Evolutionary conservation across 2,329 filamentous ascomycete genomes (phyloP), one percentile per base, ranked within the genome.

Genomic region (Sporothrix humicola): DNA sequence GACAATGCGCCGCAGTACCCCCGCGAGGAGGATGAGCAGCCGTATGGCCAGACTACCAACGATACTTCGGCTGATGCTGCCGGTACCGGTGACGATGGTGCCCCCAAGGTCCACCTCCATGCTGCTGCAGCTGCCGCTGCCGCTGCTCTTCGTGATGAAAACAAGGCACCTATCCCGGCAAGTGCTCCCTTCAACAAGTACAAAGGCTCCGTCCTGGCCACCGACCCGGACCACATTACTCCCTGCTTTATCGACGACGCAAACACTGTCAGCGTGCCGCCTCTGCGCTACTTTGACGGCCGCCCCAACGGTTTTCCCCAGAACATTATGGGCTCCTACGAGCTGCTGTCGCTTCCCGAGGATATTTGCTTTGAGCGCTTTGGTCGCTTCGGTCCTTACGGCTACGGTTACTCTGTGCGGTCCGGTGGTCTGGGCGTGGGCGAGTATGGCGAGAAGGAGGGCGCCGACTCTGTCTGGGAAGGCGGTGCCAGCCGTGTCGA

Each of bases 331-430:
- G 96, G 96, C n/a, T 97, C 94, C 0, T 95, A 97, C 78, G 90
- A 94, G 10, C 81, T 95, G 56, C 82, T 98, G 13, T 91, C 90
- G 0, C 84, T 98, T 50, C 89, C 92, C 20, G 89, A 97, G 77
- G 92, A 97, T 78, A 89, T 98, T 65, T 99, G 96, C 83, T 98
- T 97, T 79, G 96, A 99, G 77, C 88, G 96, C 1, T 97, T 93
- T 80, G 95, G 95, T 2, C 89, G 94, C 76, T 89, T 96, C 44
- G 95, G 93, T 0, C 93, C 95, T 0, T 99, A 99, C 78, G 95
- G 95, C 0, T 89, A 94, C 75, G 95, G 95, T 9, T 98, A 98
- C 81, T 93, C 92, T 46, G 85, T 87, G 48, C 90, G 90, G 73
- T 90, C 87, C 76, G 95, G 95, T 13, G 95, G 95, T 1, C 90